A percentile compares a stretch with the other conserved stretches of the same genome.
Conservation (phyloP, 129 eudicot species). For the Logfia minima region DNA sequence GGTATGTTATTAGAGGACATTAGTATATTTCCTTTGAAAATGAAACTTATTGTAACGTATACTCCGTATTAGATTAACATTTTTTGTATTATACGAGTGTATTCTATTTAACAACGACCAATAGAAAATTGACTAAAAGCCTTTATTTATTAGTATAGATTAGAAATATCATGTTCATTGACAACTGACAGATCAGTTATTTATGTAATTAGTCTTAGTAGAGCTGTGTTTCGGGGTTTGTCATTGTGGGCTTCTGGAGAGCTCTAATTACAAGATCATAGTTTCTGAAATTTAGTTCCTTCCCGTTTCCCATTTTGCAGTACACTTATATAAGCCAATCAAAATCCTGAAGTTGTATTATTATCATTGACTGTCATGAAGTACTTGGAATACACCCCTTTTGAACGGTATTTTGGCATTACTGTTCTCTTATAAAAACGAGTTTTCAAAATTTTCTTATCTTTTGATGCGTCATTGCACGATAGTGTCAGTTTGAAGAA, state of each 20-base stretch:
- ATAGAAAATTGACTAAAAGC: not conserved
- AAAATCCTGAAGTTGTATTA: constrained; percentile 9
- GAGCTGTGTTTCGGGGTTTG: not conserved
- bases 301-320: constrained; percentile 3
- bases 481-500: not conserved
- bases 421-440: not conserved
- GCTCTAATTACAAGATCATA: not conserved
- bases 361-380: constrained; percentile 47
- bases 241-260: constrained; percentile 2
- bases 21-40: not conserved
- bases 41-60: not conserved
- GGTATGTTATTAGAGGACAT: not conserved
- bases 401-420: constrained; percentile 52
- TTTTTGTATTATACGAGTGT: too few species aligned
- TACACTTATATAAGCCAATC: constrained; percentile 3
- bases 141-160: too few species aligned
- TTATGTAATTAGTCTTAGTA: not conserved
- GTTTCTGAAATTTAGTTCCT: not conserved
- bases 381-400: constrained; percentile 87
- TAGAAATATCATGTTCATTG: not conserved
- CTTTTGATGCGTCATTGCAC: constrained; percentile 5
- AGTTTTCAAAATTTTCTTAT: not conserved
- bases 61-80: not conserved
- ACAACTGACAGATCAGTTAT: not conserved
- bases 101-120: too few species aligned